phyloP scores from a whole-genome alignment of 2,329 filamentous ascomycete genomes.

The Thielaviopsis ethacetica region DNA sequence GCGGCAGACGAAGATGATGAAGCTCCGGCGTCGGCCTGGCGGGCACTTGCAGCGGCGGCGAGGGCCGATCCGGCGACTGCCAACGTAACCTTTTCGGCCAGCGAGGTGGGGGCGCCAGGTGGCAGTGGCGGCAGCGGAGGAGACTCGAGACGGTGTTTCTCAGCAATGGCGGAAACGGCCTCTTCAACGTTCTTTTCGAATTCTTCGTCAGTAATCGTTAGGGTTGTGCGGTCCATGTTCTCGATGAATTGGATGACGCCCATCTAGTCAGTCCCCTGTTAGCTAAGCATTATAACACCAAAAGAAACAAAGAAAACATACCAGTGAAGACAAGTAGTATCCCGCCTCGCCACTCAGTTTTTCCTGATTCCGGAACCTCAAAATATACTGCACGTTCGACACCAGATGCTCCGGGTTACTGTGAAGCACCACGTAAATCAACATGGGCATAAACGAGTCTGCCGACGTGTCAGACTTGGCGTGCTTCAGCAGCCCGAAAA shows the following conservation, averaged over 20 bases:
- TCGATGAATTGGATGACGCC: constrained; percentile 95
- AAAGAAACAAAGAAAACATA: constrained; percentile 24
- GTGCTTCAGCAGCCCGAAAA: constrained; percentile 87
- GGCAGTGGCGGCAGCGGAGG: constrained; percentile 22
- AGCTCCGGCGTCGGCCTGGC: neutral
- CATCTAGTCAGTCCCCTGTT: constrained; percentile 35
- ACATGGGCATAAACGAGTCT: constrained; percentile 83
- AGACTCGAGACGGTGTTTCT: constrained; percentile 53
- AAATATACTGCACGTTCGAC: constrained; percentile 94
- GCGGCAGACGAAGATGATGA: neutral
- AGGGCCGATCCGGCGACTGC: constrained; percentile 32
- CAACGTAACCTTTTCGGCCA: constrained; percentile 65
- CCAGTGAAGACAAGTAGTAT: constrained; percentile 90
- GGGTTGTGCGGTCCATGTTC: constrained; percentile 79
- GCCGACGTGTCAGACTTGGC: constrained; percentile 87
- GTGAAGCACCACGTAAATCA: constrained; percentile 91
- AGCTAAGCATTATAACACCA: neutral
- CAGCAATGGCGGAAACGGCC: constrained; percentile 87
- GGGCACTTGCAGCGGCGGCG: neutral
- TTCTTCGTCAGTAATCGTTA: constrained; percentile 87
- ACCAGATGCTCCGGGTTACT: constrained; percentile 91
- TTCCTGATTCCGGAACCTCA: constrained; percentile 92
- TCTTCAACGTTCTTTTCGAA: constrained; percentile 95
- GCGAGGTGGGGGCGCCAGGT: constrained; percentile 23
- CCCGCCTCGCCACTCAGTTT: constrained; percentile 95